These are phyloP conservation scores for Trichoderma polysporum DNA, from an alignment of 2,329 filamentous ascomycete species.

Conservation along the genomic window DNA sequence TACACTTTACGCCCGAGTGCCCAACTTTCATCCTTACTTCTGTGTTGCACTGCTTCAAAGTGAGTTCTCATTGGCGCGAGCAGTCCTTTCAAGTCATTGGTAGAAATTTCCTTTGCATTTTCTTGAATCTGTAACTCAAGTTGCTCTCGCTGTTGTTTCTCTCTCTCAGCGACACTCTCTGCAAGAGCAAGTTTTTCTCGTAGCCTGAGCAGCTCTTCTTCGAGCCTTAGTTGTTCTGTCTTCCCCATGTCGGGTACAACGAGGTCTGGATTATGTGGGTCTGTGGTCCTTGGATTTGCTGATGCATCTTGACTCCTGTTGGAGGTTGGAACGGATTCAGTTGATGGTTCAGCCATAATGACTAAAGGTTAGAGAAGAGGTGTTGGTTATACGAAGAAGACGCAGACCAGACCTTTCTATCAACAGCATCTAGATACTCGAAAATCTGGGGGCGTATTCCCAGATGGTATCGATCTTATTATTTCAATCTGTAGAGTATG, in stretches of 20 bases:
- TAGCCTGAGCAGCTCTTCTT: neutral
- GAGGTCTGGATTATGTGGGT: no score
- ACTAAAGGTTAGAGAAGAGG: neutral
- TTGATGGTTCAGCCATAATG: neutral
- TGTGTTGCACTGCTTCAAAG: neutral
- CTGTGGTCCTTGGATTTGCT: neutral
- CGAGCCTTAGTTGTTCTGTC: neutral
- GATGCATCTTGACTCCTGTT: neutral
- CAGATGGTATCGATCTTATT: neutral
- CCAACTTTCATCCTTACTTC: neutral
- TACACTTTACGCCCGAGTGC: neutral
- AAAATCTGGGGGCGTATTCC: neutral
- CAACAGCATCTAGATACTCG: no score
- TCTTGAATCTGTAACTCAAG: neutral
- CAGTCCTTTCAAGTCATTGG: neutral
- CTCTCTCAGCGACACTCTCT: neutral
- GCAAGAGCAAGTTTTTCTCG: neutral
- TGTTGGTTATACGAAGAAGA: no score
- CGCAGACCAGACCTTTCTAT: no score
- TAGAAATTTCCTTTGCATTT: neutral
- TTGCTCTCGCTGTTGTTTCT: neutral
- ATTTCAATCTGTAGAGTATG: neutral
- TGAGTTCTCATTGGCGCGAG: neutral
- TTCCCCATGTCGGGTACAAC: neutral
- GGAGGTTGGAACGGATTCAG: neutral